Evolutionary conservation across 2,329 filamentous ascomycete species (phyloP).

Genomic region (Escovopsis sp.): DNA sequence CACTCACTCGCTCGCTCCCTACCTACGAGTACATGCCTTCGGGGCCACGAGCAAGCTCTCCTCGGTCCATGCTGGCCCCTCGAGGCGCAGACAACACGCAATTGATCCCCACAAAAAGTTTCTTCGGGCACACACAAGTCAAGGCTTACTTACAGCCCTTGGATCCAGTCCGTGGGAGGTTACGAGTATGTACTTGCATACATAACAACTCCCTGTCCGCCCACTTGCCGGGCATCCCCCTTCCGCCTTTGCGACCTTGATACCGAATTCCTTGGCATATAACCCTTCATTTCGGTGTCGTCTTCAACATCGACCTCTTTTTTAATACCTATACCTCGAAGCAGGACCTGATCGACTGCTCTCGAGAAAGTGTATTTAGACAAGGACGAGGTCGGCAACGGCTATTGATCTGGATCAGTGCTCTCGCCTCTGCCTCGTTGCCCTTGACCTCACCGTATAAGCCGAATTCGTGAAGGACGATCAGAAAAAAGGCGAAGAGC

Average conservation of each 20-base stretch:
- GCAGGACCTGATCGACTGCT: constrained; percentile 8
- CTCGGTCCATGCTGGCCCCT: too few relatives aligned
- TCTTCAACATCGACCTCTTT: constrained; percentile 5
- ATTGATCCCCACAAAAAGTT: too few relatives aligned
- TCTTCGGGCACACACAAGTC: too few relatives aligned
- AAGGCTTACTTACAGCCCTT: too few relatives aligned
- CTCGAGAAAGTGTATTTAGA: constrained; percentile 9
- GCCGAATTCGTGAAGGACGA: background rate
- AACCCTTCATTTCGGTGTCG: constrained; percentile 20
- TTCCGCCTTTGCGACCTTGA: constrained; percentile 27
- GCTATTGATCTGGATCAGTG: constrained; percentile 12
- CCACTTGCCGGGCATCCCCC: constrained; percentile 20
- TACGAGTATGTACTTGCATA: too few relatives aligned
- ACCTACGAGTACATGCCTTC: too few relatives aligned
- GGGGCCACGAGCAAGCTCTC: too few relatives aligned
- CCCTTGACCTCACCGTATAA: background rate
- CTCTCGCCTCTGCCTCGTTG: background rate
- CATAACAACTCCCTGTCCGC: constrained; percentile 27
- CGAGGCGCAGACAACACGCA: background rate
- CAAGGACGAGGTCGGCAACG: constrained; percentile 24
- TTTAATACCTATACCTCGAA: constrained; percentile 14
- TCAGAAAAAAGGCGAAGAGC: too few relatives aligned
- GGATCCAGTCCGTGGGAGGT: too few relatives aligned
- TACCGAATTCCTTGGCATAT: constrained; percentile 19
- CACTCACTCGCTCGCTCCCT: too few relatives aligned